Base-by-base conservation (phyloP, 2,329 filamentous ascomycete species). In the Cladosporium sp. region DNA sequence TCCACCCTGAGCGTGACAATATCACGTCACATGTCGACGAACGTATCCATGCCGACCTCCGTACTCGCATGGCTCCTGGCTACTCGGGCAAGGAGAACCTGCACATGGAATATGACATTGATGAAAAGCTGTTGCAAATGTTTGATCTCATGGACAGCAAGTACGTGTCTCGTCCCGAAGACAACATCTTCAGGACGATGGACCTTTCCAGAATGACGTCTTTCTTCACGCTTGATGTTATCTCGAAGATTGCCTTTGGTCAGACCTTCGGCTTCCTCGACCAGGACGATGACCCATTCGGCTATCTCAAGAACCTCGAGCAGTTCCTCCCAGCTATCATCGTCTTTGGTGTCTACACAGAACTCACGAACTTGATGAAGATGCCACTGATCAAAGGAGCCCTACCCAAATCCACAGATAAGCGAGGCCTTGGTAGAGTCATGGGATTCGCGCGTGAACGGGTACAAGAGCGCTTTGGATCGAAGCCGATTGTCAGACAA, bases 181-280 rank as follows among this genome's bases (percentile, higher is more conserved):
- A 74, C 21, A 71, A 69, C 11, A 61, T 73, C 14, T 78, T 72
- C 65, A 68, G 68, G 23, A 75, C 70, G 1, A 65, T 79, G n/a
- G 78, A 79, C 63, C 70, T 79, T 1, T 75, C 74, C 3, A 71
- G 75, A 4, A 68, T 76, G 14, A 76, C 74, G 2, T 76, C 74
- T 10, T 80, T 73, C 72, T 80, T 80, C 73, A 79, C 78, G 2
- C 71, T 80, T 25, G 78, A 80, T 67, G 76, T 79, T 26, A 79
- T 79, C 66, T 79, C 77, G 1, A 75, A 76, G 61, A 69, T 80
- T 32, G 78, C 77, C 8, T 80, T 80, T 64, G 78, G 77, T 5
- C 75, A 82, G 58, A 72, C 79, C 0, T 84, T 86, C 66, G 83
- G 84, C 14, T 83, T 82, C 67, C 69, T 86, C 0, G 77, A 79